phyloP scores from a whole-genome alignment of 225 moss, liverwort and hornwort species.

The Bryoerythrophyllum caledonicum region DNA sequence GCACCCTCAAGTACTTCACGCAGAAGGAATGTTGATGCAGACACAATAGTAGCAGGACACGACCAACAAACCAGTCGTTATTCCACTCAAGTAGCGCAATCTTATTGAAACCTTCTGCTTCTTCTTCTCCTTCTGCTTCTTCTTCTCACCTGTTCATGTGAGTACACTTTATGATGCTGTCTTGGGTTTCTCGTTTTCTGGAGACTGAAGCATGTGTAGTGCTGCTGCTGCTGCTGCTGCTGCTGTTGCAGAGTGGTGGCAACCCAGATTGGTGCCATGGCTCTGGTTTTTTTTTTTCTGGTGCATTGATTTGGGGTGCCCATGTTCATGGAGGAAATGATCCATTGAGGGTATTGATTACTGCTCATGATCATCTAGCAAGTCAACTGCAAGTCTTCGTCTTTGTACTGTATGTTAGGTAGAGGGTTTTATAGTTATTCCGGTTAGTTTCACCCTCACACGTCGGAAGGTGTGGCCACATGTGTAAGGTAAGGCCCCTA shows the following conservation, averaged over 20 bases:
- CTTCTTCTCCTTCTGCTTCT: too few relatives aligned
- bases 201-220: constrained; percentile 1
- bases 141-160: too few relatives aligned
- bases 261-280: background rate
- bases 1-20: background rate
- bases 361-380: background rate
- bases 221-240: background rate
- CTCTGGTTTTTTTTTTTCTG: background rate
- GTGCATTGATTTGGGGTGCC: background rate
- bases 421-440: background rate
- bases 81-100: constrained; percentile 25
- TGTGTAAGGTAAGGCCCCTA: too few relatives aligned
- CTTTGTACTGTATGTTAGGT: background rate
- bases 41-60: background rate
- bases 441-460: too few relatives aligned
- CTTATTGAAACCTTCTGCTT: background rate
- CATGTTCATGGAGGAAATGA: background rate
- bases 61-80: background rate
- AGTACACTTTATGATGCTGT: constrained; percentile 3
- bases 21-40: background rate
- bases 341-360: background rate
- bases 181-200: constrained; percentile 7
- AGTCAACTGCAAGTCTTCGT: constrained; percentile 4
- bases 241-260: background rate
- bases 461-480: too few relatives aligned